Base-by-base conservation (phyloP, 148 eudicot species). In the Agrostemma githago region DNA sequence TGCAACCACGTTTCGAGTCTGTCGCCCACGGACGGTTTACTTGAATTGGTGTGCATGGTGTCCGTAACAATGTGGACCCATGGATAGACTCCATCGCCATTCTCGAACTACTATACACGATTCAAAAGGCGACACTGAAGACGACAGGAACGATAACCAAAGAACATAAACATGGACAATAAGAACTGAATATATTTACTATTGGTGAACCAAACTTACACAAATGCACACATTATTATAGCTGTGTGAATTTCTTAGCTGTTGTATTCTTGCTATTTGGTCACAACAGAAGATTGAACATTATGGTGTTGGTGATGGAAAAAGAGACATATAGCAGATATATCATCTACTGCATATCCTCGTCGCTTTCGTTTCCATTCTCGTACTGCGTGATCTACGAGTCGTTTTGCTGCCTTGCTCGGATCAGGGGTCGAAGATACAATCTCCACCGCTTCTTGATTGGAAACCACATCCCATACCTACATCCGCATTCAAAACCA, bases 401-500 rank as follows among this genome's bases (percentile, higher is more conserved):
- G 80, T 43, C 85, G 78, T 72, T 90, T 86, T 2, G 93, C 89
- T 0, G 98, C 74, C 66, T 90, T 90, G 16, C 76, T 82, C 64
- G 81, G 82, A 73, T 90, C 83, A 0, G 85, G 76, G 46, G 82
- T 71, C 8, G 89, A 85, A 41, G 84, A 85, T 44, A 92, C 86
- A 48, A 92, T 86, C 41, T 89, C 58, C 53, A 92, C 92, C 0
- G 96, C 97, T 76, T 93, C 97, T 82, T 91, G 83, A 66, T 93
- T 93, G 4, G 96, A 93, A n/a, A 93, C 62, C 42, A 93, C 98
- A 83, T 93, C 95, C 98, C 98, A 93, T 16, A 93, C 98, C 98
- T 93, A 38, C n/a, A 69, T 26, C 34, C 34, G 64, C 4, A 72
- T 2, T 56, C 15, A 59, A 60, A 66, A 8, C 8, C 2, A 20